phyloP scores from a whole-genome alignment of 441 rosid species.

The Oxalis stricta region DNA sequence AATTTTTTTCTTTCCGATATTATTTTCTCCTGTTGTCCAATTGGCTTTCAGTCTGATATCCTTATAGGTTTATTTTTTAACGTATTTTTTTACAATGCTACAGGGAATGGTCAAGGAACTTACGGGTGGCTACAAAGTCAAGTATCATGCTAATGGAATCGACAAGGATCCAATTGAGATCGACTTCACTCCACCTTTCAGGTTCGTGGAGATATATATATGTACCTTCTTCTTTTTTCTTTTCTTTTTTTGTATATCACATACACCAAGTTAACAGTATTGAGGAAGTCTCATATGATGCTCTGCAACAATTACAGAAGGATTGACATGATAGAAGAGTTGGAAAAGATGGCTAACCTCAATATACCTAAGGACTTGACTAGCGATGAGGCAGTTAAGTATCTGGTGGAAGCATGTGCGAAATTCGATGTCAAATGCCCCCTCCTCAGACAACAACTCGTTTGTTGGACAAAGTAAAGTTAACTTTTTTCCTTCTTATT shows the following conservation, averaged over 20 bases:
- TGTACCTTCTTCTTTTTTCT: no score
- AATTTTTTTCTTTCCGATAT: neutral
- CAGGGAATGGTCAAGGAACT: conserved; percentile 81
- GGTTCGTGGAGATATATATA: conserved; percentile 37
- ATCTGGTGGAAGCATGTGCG: conserved; percentile 45
- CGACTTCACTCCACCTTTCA: conserved; percentile 84
- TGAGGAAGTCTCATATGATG: neutral
- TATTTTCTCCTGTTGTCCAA: neutral
- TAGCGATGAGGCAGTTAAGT: conserved; percentile 56
- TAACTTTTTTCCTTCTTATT: conserved; percentile 1
- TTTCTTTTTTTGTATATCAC: no score
- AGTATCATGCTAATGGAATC: conserved; percentile 60
- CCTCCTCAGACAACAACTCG: conserved; percentile 77
- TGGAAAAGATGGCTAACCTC: conserved; percentile 65
- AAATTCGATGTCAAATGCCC: conserved; percentile 68
- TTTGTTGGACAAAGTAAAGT: conserved; percentile 55
- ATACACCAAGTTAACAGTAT: neutral
- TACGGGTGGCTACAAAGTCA: conserved; percentile 72
- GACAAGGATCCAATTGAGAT: conserved; percentile 75
- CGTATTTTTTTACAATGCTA: neutral
- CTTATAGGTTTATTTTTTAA: neutral
- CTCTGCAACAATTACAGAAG: conserved; percentile 32
- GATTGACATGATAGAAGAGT: conserved; percentile 67
- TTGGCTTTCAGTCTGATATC: neutral
- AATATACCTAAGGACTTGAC: conserved; percentile 62